Evolutionary conservation across 371 early-diverging fungal genomes (phyloP), one percentile per base, ranked within the genome.

Genomic region (Neoconidiobolus thromboides): DNA sequence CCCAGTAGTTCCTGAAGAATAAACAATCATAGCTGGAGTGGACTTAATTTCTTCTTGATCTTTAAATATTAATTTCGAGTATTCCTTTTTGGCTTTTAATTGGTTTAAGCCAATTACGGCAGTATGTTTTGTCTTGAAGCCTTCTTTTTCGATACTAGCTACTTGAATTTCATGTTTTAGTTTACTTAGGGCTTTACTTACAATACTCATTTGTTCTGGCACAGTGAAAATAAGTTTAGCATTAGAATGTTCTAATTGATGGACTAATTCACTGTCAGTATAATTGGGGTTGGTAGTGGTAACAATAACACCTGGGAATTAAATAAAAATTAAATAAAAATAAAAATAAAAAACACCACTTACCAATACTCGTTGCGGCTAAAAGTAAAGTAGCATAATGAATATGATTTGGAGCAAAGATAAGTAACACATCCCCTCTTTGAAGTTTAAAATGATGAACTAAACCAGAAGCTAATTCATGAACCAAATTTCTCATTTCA

Each of bases 1-100:
- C 1, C 58, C 60, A 0, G 92, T 90, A 3, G 92, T 93, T 39
- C 94, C 94, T 44, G 85, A 84, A 9, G 88, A 87, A 72, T 85
- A 93, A 68, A 88, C 88, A 47, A 93, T 73, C 61, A 83, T 86
- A 3, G 90, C 89, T 49, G 74, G 73, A 49, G 70, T 64, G n/a
- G 60, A 60, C 44, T 67, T 64, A 55, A 64, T 54, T 42, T 72
- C 66, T 2, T 7, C 5, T 26, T n/a, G 12, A 43, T 66, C 62
- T 4, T 52, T 49, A 44, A 36, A 44, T 46, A 26, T 12, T n/a
- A 51, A 43, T 14, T 53, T 39, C 4, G 39, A 44, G 36, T 51
- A 55, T 38, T 36, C 49, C 14, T 10, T 15, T 36, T 49, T 40
- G 36, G 14, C 42, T 39, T 51, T 5, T 10, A 42, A 12, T 12